Base-by-base conservation (phyloP, 2,329 filamentous ascomycete genomes). In the Calonectria hawksworthii region DNA sequence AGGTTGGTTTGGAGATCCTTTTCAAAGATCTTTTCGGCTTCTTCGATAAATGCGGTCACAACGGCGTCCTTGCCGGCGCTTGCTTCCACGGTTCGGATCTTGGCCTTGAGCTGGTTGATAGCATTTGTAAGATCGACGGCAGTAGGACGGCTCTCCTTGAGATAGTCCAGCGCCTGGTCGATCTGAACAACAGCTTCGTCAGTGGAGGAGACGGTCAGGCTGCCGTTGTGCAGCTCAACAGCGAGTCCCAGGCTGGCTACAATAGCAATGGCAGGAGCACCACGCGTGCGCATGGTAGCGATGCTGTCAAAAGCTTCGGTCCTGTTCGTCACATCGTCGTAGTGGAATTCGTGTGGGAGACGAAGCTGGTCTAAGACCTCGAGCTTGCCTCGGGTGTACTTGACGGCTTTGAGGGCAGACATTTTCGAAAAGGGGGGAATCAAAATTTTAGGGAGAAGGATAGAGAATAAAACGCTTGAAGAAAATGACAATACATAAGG, bases 61-160 rank as follows among this genome's bases (percentile, higher is more conserved):
- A 99, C 90, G 26, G 87, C 84, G 2, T 87, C 85, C 30, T 90
- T 81, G 77, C 78, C 86, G 72, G 67, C 85, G 68, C 84, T 80
- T 36, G 85, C 85, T 21, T 89, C 88, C 8, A 87, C 88, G 8
- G 84, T 81, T 26, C 91, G 86, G 28, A 95, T 90, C 28, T 91
- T 87, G 11, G 86, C 88, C 82, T 94, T 95, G 80, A 99, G 90
- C 78, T 96, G 95, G 68, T 91, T 88, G 76, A 96, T 96, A 61
- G 96, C 96, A 86, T 99, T 98, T 71, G 93, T 94, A 72, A 99
- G 90, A 83, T 99, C 98, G 63, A 99, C 97, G 7, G 97, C 97
- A 0, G 97, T 99, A 1, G 97, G 97, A 54, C 97, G 91, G 82
- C 96, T 98, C 61, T 93, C 94, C 79, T 97, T 93, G 61, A 99